These are phyloP conservation scores for Cladosporium sp. DNA, from an alignment of 2,329 filamentous ascomycete species.

Conservation along the genomic window DNA sequence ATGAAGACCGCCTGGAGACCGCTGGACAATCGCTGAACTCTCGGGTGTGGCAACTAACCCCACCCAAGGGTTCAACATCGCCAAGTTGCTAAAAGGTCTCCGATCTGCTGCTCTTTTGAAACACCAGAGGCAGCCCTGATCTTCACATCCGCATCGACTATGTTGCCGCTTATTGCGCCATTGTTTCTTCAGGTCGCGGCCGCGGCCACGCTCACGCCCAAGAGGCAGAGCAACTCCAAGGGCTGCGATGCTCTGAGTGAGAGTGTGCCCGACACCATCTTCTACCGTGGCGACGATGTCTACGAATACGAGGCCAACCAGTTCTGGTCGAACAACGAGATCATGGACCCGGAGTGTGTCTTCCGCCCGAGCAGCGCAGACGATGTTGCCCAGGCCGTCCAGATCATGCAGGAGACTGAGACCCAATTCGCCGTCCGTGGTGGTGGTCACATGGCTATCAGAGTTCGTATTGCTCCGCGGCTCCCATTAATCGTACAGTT, in stretches of 20 bases:
- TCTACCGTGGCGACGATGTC: slow-evolving; percentile 11
- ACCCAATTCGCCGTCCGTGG: slow-evolving; percentile 9
- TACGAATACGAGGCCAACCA: slow-evolving; percentile 6
- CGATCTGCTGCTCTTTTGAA: slow-evolving; percentile 5
- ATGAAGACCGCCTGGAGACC: background rate
- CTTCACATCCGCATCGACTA: background rate
- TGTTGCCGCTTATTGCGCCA: slow-evolving; percentile 9
- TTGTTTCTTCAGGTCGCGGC: slow-evolving; percentile 1
- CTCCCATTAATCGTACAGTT: background rate
- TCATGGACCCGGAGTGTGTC: slow-evolving; percentile 12
- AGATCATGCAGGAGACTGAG: slow-evolving; percentile 13
- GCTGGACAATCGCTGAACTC: background rate
- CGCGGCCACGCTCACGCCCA: background rate
- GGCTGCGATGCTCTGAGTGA: slow-evolving; percentile 6
- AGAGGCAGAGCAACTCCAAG: slow-evolving; percentile 6
- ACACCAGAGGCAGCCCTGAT: slow-evolving; percentile 1
- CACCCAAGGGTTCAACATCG: background rate
- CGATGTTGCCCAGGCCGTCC: slow-evolving; percentile 10
- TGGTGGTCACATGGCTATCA: slow-evolving; percentile 12
- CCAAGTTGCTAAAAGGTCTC: slow-evolving; percentile 4
- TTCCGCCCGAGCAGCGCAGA: slow-evolving; percentile 9
- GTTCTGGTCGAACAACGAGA: slow-evolving; percentile 12
- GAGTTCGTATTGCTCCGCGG: background rate
- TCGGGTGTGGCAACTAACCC: slow-evolving; percentile 9
- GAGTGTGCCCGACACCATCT: slow-evolving; percentile 11